Evolutionary conservation across 768 basidiomycete species (phyloP), one percentile per base, ranked within the genome.

Genomic region (Macrolepiota fuliginosa): DNA sequence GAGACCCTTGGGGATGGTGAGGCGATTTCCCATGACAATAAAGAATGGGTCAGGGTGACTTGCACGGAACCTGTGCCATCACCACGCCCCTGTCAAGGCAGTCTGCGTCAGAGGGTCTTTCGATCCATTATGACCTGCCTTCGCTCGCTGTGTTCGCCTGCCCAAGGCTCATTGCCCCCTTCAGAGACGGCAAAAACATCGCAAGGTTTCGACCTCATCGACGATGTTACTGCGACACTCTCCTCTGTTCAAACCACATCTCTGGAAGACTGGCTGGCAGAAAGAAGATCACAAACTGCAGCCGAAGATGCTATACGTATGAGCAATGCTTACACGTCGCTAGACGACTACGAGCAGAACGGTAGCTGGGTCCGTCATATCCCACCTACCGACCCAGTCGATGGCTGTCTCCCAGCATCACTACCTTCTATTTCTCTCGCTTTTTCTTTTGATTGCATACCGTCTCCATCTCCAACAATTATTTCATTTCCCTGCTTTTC

Each of bases 261-360:
- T 45, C 63, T 72, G 42, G 66, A 66, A 55, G 58, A 68, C 50
- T 71, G 81, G 77, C 77, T 83, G 32, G 74, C 74, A 19, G 71
- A 76, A 36, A 77, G 79, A 64, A 74, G 73, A 35, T 66, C 66
- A 10, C 62, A 69, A 50, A 71, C 71, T 50, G 55, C 68, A 29
- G 70, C 73, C 32, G 62, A 64, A 58, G 71, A 70, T 24, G 67
- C 64, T 6, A 67, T 67, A 29, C 71, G 72, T 52, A 77, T 83
- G 70, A 49, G 25, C 47, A 19, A 49, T 2, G 36, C 53, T 4
- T 54, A 49, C 22, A 49, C 47, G 9, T 72, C 75, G n/a, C 64
- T 82, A 40, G 79, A 76, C 53, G 77, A 82, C 42, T 82, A 84
- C 60, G 83, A 84, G 62, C 70, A 72, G 37, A 68, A 64, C 56